A percentile compares a stretch with the other conserved stretches of the same genome.
Evolutionary conservation across 1,284 basidiomycete species (phyloP).

Genomic region (Tylopilus sp.): DNA sequence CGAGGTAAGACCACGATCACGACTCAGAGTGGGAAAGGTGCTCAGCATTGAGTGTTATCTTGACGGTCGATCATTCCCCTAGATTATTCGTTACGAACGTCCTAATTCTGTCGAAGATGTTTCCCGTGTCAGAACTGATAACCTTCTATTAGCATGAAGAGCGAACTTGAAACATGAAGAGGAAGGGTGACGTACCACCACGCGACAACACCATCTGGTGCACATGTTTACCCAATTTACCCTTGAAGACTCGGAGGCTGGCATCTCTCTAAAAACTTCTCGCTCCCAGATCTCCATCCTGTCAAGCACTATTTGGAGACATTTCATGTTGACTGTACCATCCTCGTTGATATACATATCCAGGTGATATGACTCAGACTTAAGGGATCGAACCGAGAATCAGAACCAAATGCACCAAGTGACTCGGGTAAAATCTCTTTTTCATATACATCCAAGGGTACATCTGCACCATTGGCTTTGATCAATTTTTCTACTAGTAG

Average conservation of each 20-base stretch:
- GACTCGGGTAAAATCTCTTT: too few species aligned
- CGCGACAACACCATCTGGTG: slow-evolving; percentile 66
- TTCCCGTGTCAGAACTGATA: slow-evolving; percentile 72
- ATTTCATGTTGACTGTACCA: slow-evolving; percentile 83
- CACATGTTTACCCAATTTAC: slow-evolving; percentile 83
- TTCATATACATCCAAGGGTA: too few species aligned
- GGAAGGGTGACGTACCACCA: slow-evolving; percentile 56
- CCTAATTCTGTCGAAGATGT: slow-evolving; percentile 82
- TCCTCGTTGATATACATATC: slow-evolving; percentile 96
- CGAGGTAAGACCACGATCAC: slow-evolving; percentile 83
- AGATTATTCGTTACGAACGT: slow-evolving; percentile 75
- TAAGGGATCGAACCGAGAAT: too few species aligned
- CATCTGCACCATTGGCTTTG: background rate
- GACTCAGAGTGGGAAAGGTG: slow-evolving; percentile 77
- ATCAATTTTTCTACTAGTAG: background rate
- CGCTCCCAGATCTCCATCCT: slow-evolving; percentile 91
- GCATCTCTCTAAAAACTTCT: slow-evolving; percentile 88
- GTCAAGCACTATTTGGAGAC: slow-evolving; percentile 90
- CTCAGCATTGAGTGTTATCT: slow-evolving; percentile 75
- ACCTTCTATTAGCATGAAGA: slow-evolving; percentile 8
- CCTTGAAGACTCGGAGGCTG: slow-evolving; percentile 93
- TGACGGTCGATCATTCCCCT: slow-evolving; percentile 49
- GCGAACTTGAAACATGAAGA: background rate
- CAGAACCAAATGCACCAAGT: too few species aligned
- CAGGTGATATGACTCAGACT: too few species aligned